A percentile compares a stretch with the other conserved stretches of the same genome.
Conservation (phyloP, 768 basidiomycete species). For the Clitopilus passeckerianus region DNA sequence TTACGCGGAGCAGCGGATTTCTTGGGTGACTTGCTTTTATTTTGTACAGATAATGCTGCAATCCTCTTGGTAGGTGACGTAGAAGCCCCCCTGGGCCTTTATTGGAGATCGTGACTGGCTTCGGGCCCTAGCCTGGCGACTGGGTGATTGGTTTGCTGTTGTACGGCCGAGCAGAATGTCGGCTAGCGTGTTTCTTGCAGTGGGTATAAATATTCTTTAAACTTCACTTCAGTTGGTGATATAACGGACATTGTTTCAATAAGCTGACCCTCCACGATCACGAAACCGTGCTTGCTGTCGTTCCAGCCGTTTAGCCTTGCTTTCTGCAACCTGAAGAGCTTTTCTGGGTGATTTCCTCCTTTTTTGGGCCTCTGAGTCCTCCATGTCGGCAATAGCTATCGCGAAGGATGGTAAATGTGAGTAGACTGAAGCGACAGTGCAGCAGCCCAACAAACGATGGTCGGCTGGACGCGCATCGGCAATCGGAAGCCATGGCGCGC, state of each 20-base stretch:
- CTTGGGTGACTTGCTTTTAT: neutral
- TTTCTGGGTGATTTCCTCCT: conserved; percentile 3
- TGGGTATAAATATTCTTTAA: conserved; percentile 48
- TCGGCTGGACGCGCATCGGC: neutral
- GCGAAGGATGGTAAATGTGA: neutral
- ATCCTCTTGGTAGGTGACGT: neutral
- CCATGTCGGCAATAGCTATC: neutral
- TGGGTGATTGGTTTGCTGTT: conserved; percentile 14
- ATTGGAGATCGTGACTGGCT: neutral
- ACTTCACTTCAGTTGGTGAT: neutral
- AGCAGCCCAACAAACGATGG: conserved; percentile 2
- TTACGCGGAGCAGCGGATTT: neutral
- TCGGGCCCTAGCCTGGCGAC: neutral
- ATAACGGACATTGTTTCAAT: neutral
- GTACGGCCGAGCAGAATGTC: conserved; percentile 47
- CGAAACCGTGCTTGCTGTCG: conserved; percentile 64
- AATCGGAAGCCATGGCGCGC: neutral
- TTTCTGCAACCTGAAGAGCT: conserved; percentile 41
- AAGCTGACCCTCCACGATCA: conserved; percentile 58
- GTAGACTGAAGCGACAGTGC: too few relatives aligned
- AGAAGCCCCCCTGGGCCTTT: neutral
- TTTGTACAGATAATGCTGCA: neutral
- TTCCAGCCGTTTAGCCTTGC: conserved; percentile 53
- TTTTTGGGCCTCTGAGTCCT: neutral
- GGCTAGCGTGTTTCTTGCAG: conserved; percentile 40